Percentiles rank a stretch among this genome's conserved stretches.
These are phyloP conservation scores for Aspergillus uvarum DNA, from an alignment of 2,329 filamentous ascomycete species.

Conservation along the genomic window DNA sequence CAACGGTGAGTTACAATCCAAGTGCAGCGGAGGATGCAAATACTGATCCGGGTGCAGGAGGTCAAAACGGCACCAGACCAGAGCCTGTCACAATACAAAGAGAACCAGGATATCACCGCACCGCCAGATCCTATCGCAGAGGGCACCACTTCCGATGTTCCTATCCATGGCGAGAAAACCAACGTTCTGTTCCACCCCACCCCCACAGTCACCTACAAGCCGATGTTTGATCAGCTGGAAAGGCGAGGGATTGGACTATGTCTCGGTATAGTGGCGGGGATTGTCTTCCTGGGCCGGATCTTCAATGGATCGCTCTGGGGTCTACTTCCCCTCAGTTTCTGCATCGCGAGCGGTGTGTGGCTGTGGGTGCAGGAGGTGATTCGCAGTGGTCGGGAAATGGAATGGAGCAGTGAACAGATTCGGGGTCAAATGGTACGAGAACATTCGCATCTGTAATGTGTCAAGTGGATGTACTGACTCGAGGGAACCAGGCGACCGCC, in stretches of 20 bases:
- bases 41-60: constrained; percentile 42
- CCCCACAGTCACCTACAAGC: constrained; percentile 83
- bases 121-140: constrained; percentile 82
- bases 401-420: constrained; percentile 85
- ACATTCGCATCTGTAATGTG: background rate
- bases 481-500: constrained; percentile 62
- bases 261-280: constrained; percentile 67
- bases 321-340: constrained; percentile 70
- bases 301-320: constrained; percentile 78
- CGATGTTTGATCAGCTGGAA: constrained; percentile 78
- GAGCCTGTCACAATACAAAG: constrained; percentile 74
- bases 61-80: constrained; percentile 70
- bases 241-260: constrained; percentile 70
- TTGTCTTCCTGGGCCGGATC: constrained; percentile 73
- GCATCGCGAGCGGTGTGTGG: constrained; percentile 74
- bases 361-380: constrained; percentile 89
- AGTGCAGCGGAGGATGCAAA: background rate
- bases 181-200: constrained; percentile 96
- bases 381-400: constrained; percentile 74
- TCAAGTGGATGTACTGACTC: background rate
- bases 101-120: constrained; percentile 84
- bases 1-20: constrained; percentile 52
- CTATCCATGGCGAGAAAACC: constrained; percentile 94
- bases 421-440: constrained; percentile 69
- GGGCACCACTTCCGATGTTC: constrained; percentile 86